Conservation (phyloP, 345 rosid species). For the Eucalyptus sp. region DNA sequence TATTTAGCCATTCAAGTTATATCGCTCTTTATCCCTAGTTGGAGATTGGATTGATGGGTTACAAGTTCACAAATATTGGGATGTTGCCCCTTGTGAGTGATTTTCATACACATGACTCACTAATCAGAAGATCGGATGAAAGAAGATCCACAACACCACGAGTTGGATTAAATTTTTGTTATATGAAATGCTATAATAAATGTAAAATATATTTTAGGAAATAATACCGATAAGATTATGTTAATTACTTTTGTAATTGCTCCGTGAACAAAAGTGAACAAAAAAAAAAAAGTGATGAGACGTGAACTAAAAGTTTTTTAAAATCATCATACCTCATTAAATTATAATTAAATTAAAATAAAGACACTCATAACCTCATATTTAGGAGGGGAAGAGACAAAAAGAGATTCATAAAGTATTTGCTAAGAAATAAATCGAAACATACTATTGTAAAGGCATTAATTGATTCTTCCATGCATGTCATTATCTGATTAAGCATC, state of each 20-base stretch:
- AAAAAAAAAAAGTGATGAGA: neutral
- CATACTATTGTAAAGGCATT: neutral
- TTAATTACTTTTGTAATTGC: neutral
- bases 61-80: neutral
- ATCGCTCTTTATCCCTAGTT: neutral
- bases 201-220: neutral
- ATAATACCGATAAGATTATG: neutral
- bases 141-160: neutral
- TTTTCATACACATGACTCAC: neutral
- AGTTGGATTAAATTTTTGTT: neutral
- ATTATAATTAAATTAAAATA: neutral
- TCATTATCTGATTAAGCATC: neutral
- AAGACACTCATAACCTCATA: neutral
- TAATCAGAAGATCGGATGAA: neutral
- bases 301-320: neutral
- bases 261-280: neutral
- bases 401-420: neutral
- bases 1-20: neutral
- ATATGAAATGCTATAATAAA: neutral
- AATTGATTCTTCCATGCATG: neutral
- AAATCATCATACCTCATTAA: neutral
- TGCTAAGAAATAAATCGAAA: neutral
- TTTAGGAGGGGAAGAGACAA: neutral
- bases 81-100: neutral
- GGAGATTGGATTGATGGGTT: neutral